phyloP scores from a whole-genome alignment of 2,329 filamentous ascomycete genomes.

The Aspergillus vadensis region DNA sequence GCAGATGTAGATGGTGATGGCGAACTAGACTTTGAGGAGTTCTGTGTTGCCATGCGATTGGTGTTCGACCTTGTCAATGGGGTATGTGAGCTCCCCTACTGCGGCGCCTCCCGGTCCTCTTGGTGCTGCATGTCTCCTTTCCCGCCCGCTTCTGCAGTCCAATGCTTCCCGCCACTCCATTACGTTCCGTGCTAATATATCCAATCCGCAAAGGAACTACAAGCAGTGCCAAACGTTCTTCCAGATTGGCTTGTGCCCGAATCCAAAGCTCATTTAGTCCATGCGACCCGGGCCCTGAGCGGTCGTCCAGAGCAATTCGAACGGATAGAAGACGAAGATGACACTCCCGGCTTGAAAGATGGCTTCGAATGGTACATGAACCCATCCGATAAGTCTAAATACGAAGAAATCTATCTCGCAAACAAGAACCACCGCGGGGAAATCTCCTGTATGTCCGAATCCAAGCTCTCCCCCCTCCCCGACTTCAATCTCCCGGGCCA shows the following conservation, averaged over 20 bases:
- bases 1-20: conserved; percentile 97
- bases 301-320: conserved; percentile 82
- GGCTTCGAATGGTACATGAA: conserved; percentile 99
- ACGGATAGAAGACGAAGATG: conserved; percentile 74
- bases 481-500: neutral
- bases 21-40: conserved; percentile 98
- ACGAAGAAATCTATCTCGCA: conserved; percentile 95
- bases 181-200: conserved; percentile 10
- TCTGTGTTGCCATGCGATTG: conserved; percentile 96
- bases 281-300: conserved; percentile 76
- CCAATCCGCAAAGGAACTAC: conserved; percentile 66
- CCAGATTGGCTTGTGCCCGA: conserved; percentile 98
- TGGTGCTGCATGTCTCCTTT: conserved; percentile 5
- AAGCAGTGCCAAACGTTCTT: conserved; percentile 79
- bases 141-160: neutral
- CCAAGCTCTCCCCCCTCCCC: neutral
- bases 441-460: conserved; percentile 65
- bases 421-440: conserved; percentile 87
- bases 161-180: neutral
- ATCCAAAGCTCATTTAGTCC: conserved; percentile 87
- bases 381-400: conserved; percentile 85
- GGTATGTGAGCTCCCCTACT: conserved; percentile 54
- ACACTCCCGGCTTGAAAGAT: conserved; percentile 83
- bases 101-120: neutral
- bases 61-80: conserved; percentile 98